Percentiles rank a stretch among this genome's conserved stretches.
These are phyloP conservation scores for Aleurites moluccanus DNA, from an alignment of 441 rosid genomes.

Conservation along the genomic window DNA sequence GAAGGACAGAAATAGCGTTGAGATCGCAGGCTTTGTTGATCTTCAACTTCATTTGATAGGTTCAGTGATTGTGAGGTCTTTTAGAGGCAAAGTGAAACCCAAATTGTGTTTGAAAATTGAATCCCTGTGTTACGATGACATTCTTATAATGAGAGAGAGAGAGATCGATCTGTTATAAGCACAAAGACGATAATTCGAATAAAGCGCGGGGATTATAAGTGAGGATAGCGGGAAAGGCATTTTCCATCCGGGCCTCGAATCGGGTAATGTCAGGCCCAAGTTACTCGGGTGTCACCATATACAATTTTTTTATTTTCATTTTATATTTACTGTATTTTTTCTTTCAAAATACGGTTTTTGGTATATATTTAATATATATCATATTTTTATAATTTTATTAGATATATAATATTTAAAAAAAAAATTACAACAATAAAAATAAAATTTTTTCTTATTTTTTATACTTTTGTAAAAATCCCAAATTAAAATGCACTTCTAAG, in stretches of 20 bases:
- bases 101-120: slow-evolving; percentile 10
- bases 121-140: not conserved
- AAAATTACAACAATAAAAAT: too few species aligned
- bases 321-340: too few species aligned
- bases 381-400: too few species aligned
- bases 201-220: not conserved
- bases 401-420: too few species aligned
- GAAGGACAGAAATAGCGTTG: slow-evolving; percentile 81
- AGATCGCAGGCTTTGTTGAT: slow-evolving; percentile 87
- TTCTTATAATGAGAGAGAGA: not conserved
- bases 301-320: too few species aligned
- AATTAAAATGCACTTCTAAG: too few species aligned
- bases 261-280: not conserved
- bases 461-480: too few species aligned
- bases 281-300: too few species aligned
- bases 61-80: slow-evolving; percentile 10
- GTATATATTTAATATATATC: too few species aligned
- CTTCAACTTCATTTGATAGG: slow-evolving; percentile 70
- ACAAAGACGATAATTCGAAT: too few species aligned
- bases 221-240: slow-evolving; percentile 19
- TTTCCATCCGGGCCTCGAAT: not conserved
- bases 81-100: slow-evolving; percentile 4
- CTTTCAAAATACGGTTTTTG: too few species aligned
- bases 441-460: too few species aligned
- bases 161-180: not conserved